Evolutionary conservation across 1,284 basidiomycete species (phyloP).

Genomic region (Puccinia polysora): DNA sequence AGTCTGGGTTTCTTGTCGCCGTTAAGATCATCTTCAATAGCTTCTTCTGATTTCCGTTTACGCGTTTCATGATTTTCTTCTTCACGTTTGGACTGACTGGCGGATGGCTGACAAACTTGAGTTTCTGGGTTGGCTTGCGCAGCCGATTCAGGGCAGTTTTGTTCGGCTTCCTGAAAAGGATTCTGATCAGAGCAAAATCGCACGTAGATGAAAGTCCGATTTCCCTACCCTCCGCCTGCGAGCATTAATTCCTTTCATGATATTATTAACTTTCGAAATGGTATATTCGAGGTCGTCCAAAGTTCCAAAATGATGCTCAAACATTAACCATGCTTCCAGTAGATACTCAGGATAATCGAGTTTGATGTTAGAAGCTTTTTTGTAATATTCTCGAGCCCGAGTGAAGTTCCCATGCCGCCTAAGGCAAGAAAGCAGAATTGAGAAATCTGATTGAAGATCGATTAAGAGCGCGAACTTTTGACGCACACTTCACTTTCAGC

Average conservation of each 20-base stretch:
- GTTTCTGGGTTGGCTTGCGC: neutral
- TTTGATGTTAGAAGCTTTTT: slow-evolving; percentile 42
- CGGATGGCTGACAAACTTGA: neutral
- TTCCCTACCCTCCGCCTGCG: slow-evolving; percentile 29
- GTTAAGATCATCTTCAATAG: neutral
- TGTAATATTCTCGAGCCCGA: slow-evolving; percentile 43
- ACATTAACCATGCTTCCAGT: slow-evolving; percentile 42
- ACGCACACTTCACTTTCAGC: slow-evolving; percentile 42
- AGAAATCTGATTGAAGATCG: neutral
- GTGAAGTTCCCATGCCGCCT: slow-evolving; percentile 38
- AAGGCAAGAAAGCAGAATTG: neutral
- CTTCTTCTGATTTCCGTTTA: slow-evolving; percentile 36
- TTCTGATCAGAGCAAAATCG: neutral
- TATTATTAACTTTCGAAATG: slow-evolving; percentile 27
- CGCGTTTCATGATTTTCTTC: slow-evolving; percentile 4
- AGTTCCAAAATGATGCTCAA: slow-evolving; percentile 41
- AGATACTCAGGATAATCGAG: slow-evolving; percentile 43
- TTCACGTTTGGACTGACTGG: neutral
- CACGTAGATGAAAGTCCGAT: neutral
- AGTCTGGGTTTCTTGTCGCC: slow-evolving; percentile 27
- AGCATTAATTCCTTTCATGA: slow-evolving; percentile 43
- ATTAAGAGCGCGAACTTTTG: neutral
- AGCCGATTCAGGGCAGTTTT: neutral
- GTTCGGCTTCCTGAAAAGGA: slow-evolving; percentile 20
- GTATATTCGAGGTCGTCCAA: slow-evolving; percentile 41